Evolutionary conservation across 2,329 filamentous ascomycete species (phyloP).

Genomic region (Ampelomyces quisqualis): DNA sequence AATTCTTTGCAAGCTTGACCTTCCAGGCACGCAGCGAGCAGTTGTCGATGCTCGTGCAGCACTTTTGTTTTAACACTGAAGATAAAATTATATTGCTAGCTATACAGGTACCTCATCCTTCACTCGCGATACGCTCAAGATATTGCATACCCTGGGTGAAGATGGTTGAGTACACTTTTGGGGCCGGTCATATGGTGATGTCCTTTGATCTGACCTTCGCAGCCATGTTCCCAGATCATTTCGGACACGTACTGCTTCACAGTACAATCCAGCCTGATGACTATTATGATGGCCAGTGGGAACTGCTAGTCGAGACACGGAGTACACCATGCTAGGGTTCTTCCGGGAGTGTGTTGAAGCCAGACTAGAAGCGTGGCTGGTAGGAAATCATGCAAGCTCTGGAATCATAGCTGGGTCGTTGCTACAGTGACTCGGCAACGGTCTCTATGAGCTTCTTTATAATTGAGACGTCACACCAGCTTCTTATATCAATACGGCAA

Average conservation of each 20-base stretch:
- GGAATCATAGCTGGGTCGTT: neutral
- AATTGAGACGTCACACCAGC: too few relatives aligned
- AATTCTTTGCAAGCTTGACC: neutral
- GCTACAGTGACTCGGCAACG: too few relatives aligned
- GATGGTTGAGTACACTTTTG: conserved; percentile 28
- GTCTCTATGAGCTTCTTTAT: too few relatives aligned
- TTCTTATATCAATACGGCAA: too few relatives aligned
- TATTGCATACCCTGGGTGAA: conserved; percentile 21
- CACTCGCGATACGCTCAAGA: conserved; percentile 19
- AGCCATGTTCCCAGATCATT: conserved; percentile 39
- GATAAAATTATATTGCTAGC: neutral
- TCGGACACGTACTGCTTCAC: conserved; percentile 37
- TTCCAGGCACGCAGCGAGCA: neutral
- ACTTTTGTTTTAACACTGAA: neutral
- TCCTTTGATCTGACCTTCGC: conserved; percentile 51
- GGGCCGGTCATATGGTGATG: conserved; percentile 49
- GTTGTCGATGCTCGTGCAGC: neutral
- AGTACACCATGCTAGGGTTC: neutral
- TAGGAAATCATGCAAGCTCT: neutral
- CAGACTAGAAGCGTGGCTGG: neutral
- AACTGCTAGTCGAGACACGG: conserved; percentile 4
- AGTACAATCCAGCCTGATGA: conserved; percentile 41
- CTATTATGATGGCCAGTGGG: conserved; percentile 3
- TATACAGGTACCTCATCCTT: conserved; percentile 13
- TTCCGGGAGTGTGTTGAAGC: neutral